phyloP scores from a whole-genome alignment of 148 eudicot genomes.

The Chenopodium formosanum region DNA sequence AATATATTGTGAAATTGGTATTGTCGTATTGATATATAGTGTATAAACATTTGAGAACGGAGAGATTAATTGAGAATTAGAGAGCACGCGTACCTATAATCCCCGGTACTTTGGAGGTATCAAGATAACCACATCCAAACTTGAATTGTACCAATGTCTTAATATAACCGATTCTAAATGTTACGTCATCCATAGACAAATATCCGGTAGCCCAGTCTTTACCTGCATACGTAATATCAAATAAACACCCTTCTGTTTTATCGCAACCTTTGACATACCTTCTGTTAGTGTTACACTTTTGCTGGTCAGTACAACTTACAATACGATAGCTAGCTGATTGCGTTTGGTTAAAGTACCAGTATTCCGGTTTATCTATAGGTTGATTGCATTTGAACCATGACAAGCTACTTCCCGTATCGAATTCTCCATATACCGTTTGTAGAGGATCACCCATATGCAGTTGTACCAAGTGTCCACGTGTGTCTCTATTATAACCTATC shows the following conservation, averaged over 20 bases:
- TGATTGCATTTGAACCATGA: conserved; percentile 7
- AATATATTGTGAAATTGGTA: no score
- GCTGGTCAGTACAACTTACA: neutral
- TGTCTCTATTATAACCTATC: no score
- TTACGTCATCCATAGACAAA: neutral
- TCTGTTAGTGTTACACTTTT: neutral
- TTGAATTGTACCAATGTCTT: no score
- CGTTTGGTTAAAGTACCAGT: neutral
- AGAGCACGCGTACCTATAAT: no score
- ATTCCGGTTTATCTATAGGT: neutral
- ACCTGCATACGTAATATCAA: neutral
- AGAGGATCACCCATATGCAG: no score
- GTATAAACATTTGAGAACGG: no score
- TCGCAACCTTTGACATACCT: neutral
- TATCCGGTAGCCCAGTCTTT: neutral
- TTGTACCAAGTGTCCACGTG: no score
- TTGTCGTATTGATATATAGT: no score
- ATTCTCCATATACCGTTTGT: no score
- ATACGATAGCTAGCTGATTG: neutral
- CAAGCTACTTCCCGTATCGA: neutral
- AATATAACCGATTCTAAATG: neutral
- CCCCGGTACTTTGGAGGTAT: no score
- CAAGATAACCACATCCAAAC: no score
- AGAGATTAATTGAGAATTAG: no score
- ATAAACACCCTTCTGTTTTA: neutral